phyloP scores from a whole-genome alignment of 768 basidiomycete genomes.

The Lentinula sp. region DNA sequence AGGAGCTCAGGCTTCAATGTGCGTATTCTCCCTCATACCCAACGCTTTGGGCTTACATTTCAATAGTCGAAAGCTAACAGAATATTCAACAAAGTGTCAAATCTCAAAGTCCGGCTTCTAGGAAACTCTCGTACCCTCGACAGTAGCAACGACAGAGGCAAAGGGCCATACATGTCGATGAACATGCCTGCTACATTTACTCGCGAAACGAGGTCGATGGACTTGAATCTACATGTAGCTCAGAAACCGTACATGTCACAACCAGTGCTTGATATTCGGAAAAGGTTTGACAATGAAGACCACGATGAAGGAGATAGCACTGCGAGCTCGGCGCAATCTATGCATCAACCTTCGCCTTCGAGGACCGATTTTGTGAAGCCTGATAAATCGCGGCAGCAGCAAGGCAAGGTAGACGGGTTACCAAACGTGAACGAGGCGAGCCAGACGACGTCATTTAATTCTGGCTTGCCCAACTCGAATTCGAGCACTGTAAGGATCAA shows the following conservation, averaged over 20 bases:
- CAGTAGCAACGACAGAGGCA: background rate
- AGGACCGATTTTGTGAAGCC: background rate
- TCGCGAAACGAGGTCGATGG: constrained; percentile 25
- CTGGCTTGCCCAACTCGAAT: background rate
- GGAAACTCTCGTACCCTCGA: background rate
- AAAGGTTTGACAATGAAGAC: background rate
- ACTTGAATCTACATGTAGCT: constrained; percentile 14
- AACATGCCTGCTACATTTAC: constrained; percentile 16
- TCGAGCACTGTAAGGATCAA: background rate
- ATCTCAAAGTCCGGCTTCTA: background rate
- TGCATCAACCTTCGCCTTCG: background rate
- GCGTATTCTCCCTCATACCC: constrained; percentile 4
- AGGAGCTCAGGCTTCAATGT: constrained; percentile 21
- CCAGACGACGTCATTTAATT: background rate
- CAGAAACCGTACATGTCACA: constrained; percentile 43
- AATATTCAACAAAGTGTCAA: background rate
- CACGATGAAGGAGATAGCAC: background rate
- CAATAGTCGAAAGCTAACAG: background rate
- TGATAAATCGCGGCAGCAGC: background rate
- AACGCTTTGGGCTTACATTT: background rate
- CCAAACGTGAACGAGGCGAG: background rate
- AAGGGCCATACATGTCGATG: constrained; percentile 3
- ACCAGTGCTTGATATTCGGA: constrained; percentile 23
- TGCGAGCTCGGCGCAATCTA: background rate
- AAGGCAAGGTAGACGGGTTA: background rate